Evolutionary conservation across 2,329 filamentous ascomycete genomes (phyloP).

Genomic region (Colletotrichum chlorophyti): DNA sequence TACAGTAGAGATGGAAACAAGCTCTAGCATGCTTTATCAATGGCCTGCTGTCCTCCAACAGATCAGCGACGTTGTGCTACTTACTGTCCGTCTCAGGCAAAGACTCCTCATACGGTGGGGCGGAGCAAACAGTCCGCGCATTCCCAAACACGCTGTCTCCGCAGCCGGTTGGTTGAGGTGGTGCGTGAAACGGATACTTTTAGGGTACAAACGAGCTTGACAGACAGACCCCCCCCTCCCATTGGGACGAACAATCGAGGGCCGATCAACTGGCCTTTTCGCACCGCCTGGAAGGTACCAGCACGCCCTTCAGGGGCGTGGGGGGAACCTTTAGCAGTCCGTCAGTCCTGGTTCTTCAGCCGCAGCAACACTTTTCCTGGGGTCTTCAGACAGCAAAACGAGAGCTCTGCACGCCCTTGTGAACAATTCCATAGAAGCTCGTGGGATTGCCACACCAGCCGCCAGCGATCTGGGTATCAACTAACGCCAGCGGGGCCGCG

Average conservation of each 20-base stretch:
- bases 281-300: neutral
- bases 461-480: neutral
- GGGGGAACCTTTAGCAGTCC: too few relatives aligned
- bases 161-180: neutral
- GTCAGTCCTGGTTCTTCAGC: neutral
- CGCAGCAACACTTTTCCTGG: neutral
- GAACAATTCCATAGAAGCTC: neutral
- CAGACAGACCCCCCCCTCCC: neutral
- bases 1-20: neutral
- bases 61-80: too few relatives aligned
- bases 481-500: conserved; percentile 1
- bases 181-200: conserved; percentile 21
- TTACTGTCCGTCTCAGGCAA: too few relatives aligned
- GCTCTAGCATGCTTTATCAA: too few relatives aligned
- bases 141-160: neutral
- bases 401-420: neutral
- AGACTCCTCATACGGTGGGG: too few relatives aligned
- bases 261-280: neutral
- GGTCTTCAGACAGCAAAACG: neutral
- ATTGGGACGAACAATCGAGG: conserved; percentile 16
- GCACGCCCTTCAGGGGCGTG: too few relatives aligned
- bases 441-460: neutral
- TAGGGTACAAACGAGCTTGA: neutral
- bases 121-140: conserved; percentile 20
- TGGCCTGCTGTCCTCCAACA: too few relatives aligned